These are phyloP conservation scores for Ascochyta clinopodiicola DNA, from an alignment of 2,329 filamentous ascomycete species.

Conservation along the genomic window DNA sequence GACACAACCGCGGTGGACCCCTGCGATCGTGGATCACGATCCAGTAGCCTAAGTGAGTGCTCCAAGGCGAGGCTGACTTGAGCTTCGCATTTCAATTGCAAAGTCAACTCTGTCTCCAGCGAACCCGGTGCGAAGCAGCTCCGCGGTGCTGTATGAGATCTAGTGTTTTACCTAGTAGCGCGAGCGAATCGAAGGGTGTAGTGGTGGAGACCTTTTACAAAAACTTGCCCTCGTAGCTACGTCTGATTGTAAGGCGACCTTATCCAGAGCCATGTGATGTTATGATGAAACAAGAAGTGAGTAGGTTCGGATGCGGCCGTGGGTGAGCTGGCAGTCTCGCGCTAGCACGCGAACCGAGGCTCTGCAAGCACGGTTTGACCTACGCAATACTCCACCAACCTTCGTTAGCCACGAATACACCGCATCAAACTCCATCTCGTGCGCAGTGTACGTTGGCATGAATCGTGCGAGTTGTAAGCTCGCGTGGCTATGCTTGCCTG, in stretches of 20 bases:
- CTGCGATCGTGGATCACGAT: neutral
- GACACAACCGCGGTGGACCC: neutral
- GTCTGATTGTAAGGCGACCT: neutral
- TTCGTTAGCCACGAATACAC: conserved; percentile 8
- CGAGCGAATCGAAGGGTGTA: neutral
- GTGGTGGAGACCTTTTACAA: neutral
- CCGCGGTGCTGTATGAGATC: neutral
- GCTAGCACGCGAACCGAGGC: neutral
- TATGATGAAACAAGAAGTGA: neutral
- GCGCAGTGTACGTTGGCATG: neutral
- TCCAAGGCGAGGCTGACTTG: neutral
- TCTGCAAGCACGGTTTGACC: neutral
- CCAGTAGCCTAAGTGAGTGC: too few relatives aligned
- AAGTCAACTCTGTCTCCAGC: neutral
- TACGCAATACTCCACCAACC: neutral
- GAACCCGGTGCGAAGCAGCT: neutral
- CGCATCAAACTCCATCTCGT: neutral
- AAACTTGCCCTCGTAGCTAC: neutral
- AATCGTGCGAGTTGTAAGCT: neutral
- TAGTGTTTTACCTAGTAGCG: neutral
- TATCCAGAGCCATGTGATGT: neutral
- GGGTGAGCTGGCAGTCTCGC: neutral
- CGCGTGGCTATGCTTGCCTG: neutral
- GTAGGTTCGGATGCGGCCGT: neutral
- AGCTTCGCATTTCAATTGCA: neutral